Conservation (phyloP, 352 stramenopile genomes). For the Globisporangium apiculatum region DNA sequence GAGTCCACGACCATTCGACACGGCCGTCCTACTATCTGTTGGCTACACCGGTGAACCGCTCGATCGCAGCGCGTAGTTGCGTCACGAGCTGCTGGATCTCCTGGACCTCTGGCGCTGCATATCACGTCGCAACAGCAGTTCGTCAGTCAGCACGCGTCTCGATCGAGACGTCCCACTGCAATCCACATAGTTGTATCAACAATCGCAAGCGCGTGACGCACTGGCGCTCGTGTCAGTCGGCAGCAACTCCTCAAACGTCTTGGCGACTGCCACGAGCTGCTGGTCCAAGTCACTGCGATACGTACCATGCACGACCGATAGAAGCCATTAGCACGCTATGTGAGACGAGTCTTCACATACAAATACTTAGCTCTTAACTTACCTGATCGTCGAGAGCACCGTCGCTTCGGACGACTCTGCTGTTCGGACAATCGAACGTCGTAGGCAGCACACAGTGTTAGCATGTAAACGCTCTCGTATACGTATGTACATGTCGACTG, state of each 20-base stretch:
- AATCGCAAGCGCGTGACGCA: constrained; percentile 3
- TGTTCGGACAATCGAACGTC: neutral
- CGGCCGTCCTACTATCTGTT: no score
- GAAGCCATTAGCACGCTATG: no score
- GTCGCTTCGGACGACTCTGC: constrained; percentile 5
- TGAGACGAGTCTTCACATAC: no score
- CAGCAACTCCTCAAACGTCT: constrained; percentile 13
- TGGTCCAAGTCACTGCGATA: constrained; percentile 19
- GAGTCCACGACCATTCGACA: no score
- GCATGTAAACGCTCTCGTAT: no score
- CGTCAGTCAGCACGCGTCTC: no score
- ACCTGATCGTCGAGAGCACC: constrained; percentile 12
- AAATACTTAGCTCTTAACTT: neutral
- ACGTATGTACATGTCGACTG: neutral
- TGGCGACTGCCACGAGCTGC: constrained; percentile 16
- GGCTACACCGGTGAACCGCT: constrained; percentile 6
- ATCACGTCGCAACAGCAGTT: no score
- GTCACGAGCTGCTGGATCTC: constrained; percentile 35
- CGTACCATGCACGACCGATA: neutral
- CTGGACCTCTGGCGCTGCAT: constrained; percentile 23
- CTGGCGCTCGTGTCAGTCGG: constrained; percentile 7
- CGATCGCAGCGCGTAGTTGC: constrained; percentile 23
- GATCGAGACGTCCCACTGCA: no score
- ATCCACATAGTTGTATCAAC: no score
- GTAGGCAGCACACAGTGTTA: no score